Base-by-base conservation (phyloP, 805 yeast genomes). In the Starmerella sp. region DNA sequence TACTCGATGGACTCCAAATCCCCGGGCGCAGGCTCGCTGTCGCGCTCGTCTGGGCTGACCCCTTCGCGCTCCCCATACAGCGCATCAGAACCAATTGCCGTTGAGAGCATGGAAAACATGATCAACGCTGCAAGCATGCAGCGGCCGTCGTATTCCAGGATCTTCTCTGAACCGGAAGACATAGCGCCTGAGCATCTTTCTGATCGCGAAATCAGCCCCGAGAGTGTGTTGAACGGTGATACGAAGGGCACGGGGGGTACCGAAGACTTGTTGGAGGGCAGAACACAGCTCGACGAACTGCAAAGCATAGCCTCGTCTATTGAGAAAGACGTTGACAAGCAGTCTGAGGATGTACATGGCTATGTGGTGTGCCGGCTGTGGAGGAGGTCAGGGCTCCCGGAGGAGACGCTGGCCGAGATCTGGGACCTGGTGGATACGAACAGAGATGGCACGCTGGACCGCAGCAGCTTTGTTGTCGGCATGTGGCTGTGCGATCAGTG, bases 401-500 rank as follows among this genome's bases (percentile, higher is more conserved):
- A 71, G 15, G 85, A 82, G 31, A 75, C 79, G 0, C 67, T 86
- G 35, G 73, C 71, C 29, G 77, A 79, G 49, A 82, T 83, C 32
- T 87, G 88, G 88, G 78, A 80, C 48, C 73, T 84, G 62, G 91
- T 90, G 28, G 73, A 71, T 61, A 60, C 67, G 10, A 63, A 65
- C 54, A 60, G 62, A 39, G 93, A 85, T 66, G 95, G 95, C 0
- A 79, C 86, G 0, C 71, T 93, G 53, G 84, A 82, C 61, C 79
- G 86, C 58, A 83, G 81, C 38, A 91, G 90, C 59, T 93, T 93
- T 63, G 71, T 91, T 35, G 91, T 90, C n/a, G 98, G 98, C 0
- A 90, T 86, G 85, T 93, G 98, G 98, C 70, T 90, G 5, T 90
- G 93, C 2, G 99, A 93, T 68, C 98, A 93, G 69, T 86, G 96